Conservation (phyloP, 306 rosid species). For the Malus orientalis region DNA sequence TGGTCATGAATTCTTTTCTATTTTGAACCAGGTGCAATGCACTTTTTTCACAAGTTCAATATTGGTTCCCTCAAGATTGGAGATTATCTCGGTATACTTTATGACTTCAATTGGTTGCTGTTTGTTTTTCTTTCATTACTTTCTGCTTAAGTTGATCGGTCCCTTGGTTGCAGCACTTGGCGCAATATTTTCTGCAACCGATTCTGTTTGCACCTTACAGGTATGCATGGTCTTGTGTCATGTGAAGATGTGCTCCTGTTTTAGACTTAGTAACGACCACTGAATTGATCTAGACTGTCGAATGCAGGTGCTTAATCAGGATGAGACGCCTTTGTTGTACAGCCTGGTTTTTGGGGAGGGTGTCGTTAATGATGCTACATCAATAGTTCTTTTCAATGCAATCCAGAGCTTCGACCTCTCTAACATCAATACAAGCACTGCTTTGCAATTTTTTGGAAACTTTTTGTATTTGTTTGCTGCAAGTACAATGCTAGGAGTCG, state of each 20-base stretch:
- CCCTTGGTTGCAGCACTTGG: slow-evolving; percentile 71
- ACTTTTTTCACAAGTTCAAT: slow-evolving; percentile 69
- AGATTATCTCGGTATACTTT: slow-evolving; percentile 72
- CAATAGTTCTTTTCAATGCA: slow-evolving; percentile 90
- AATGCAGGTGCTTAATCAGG: slow-evolving; percentile 87
- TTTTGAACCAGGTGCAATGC: slow-evolving; percentile 63
- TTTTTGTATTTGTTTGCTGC: slow-evolving; percentile 60
- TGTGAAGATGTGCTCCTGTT: background rate
- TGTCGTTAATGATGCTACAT: slow-evolving; percentile 94
- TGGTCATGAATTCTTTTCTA: slow-evolving; percentile 8
- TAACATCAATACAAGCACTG: slow-evolving; percentile 59
- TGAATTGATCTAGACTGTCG: background rate
- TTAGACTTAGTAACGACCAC: background rate
- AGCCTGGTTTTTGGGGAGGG: slow-evolving; percentile 96
- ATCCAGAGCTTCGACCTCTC: slow-evolving; percentile 88
- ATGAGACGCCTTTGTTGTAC: slow-evolving; percentile 71
- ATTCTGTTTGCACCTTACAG: slow-evolving; percentile 95
- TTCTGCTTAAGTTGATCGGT: slow-evolving; percentile 5
- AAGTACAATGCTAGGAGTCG: slow-evolving; percentile 67
- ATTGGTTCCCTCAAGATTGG: slow-evolving; percentile 79
- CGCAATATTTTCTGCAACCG: slow-evolving; percentile 91
- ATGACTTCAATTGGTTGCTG: background rate
- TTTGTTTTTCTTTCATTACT: background rate
- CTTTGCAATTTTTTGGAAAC: slow-evolving; percentile 53
- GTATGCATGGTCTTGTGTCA: slow-evolving; percentile 22